Evolutionary conservation across 805 yeast genomes (phyloP).

Genomic region (Pichia thaimueangensis): DNA sequence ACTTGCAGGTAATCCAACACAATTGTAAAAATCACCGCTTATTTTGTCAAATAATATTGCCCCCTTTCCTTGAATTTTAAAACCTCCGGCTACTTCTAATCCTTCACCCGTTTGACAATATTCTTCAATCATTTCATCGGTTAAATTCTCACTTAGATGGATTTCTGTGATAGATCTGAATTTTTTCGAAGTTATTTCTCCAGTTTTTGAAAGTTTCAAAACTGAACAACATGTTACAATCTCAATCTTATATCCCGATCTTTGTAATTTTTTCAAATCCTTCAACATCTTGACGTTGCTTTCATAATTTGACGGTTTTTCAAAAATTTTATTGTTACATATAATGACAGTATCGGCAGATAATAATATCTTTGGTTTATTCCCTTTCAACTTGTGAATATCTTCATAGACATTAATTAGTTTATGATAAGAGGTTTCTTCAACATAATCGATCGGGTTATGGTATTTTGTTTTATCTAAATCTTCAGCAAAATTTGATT

Average conservation of each 20-base stretch:
- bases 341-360: slow-evolving; percentile 81
- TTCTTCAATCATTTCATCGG: slow-evolving; percentile 48
- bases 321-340: slow-evolving; percentile 55
- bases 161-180: slow-evolving; percentile 24
- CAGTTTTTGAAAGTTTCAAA: not conserved
- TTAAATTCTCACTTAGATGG: slow-evolving; percentile 36
- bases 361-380: slow-evolving; percentile 26
- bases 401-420: slow-evolving; percentile 51
- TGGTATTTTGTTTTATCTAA: slow-evolving; percentile 43
- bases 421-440: slow-evolving; percentile 63
- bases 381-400: slow-evolving; percentile 12
- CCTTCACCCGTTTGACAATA: slow-evolving; percentile 76
- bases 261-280: slow-evolving; percentile 36
- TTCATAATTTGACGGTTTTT: slow-evolving; percentile 63
- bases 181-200: not conserved
- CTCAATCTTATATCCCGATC: slow-evolving; percentile 20
- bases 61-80: slow-evolving; percentile 72
- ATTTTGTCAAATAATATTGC: slow-evolving; percentile 55
- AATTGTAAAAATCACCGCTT: slow-evolving; percentile 78
- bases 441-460: slow-evolving; percentile 44
- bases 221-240: slow-evolving; percentile 15
- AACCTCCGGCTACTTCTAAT: slow-evolving; percentile 84
- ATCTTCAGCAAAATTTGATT: slow-evolving; percentile 74
- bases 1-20: slow-evolving; percentile 79
- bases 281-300: slow-evolving; percentile 47